A percentile compares a stretch with the other conserved stretches of the same genome.
phyloP scores from a whole-genome alignment of 768 basidiomycete species.

The Daedaleopsis nitida region DNA sequence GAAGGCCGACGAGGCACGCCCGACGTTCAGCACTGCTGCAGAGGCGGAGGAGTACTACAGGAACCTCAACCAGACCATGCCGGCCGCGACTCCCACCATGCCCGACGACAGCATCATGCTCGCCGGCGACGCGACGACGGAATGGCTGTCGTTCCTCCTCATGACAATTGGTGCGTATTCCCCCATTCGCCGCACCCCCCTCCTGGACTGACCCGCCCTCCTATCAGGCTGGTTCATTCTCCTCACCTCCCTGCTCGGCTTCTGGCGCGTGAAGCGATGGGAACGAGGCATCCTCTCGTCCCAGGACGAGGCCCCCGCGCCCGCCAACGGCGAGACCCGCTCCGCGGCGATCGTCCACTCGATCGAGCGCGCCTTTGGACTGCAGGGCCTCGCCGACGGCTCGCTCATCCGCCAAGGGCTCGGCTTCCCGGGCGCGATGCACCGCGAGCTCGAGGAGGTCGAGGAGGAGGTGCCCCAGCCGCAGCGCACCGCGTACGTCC shows the following conservation, averaged over 20 bases:
- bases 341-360: constrained; percentile 23
- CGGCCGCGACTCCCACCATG: constrained; percentile 4
- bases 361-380: constrained; percentile 35
- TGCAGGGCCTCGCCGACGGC: constrained; percentile 28
- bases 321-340: constrained; percentile 22
- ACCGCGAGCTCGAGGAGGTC: constrained; percentile 7
- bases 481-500: constrained; percentile 36
- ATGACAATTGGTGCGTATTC: constrained; percentile 75
- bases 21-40: constrained; percentile 47
- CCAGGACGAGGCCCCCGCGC: constrained; percentile 37
- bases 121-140: constrained; percentile 65
- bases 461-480: constrained; percentile 9
- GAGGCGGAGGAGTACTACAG: constrained; percentile 49
- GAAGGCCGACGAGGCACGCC: constrained; percentile 30
- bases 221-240: constrained; percentile 78
- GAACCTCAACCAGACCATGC: constrained; percentile 26
- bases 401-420: constrained; percentile 34
- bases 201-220: neutral
- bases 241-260: constrained; percentile 87
- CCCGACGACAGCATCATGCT: constrained; percentile 11
- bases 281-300: constrained; percentile 74
- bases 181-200: neutral
- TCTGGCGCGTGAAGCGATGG: constrained; percentile 90
- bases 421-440: constrained; percentile 25
- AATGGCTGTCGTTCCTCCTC: constrained; percentile 94